phyloP scores from a whole-genome alignment of 2,329 filamentous ascomycete species.

The Aspergillus eucalypticola region DNA sequence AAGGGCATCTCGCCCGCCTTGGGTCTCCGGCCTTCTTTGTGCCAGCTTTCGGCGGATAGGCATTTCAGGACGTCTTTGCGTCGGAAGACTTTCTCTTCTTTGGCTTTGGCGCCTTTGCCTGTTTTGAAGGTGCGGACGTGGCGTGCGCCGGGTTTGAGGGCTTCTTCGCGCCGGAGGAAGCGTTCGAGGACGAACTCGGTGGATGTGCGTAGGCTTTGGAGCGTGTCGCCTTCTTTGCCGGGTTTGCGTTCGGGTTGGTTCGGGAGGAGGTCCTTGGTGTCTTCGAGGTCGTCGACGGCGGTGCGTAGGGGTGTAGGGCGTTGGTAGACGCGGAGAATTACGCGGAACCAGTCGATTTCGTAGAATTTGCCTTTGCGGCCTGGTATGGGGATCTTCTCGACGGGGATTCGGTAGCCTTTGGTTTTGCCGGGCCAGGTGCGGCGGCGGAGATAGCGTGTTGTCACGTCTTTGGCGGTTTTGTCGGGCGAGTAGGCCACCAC shows the following conservation, averaged over 20 bases:
- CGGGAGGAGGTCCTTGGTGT: conserved; percentile 72
- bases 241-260: conserved; percentile 70
- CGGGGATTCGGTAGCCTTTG: conserved; percentile 75
- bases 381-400: conserved; percentile 79
- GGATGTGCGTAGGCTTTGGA: conserved; percentile 86
- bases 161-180: conserved; percentile 90
- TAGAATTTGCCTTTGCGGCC: conserved; percentile 76
- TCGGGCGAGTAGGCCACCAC: conserved; percentile 79
- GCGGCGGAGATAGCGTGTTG: conserved; percentile 81
- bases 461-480: conserved; percentile 91
- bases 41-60: conserved; percentile 94
- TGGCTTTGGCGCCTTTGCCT: conserved; percentile 70
- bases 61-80: conserved; percentile 79
- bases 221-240: conserved; percentile 74
- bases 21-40: conserved; percentile 87
- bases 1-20: conserved; percentile 69
- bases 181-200: conserved; percentile 81
- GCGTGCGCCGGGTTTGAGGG: conserved; percentile 67
- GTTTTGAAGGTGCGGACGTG: conserved; percentile 74
- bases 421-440: conserved; percentile 84
- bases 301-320: conserved; percentile 58
- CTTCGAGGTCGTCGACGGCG: conserved; percentile 75
- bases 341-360: conserved; percentile 84
- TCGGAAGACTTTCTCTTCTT: conserved; percentile 77
- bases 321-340: conserved; percentile 72